Evolutionary conservation across 2,329 filamentous ascomycete genomes (phyloP).

Genomic region (Cladosporium sp.): DNA sequence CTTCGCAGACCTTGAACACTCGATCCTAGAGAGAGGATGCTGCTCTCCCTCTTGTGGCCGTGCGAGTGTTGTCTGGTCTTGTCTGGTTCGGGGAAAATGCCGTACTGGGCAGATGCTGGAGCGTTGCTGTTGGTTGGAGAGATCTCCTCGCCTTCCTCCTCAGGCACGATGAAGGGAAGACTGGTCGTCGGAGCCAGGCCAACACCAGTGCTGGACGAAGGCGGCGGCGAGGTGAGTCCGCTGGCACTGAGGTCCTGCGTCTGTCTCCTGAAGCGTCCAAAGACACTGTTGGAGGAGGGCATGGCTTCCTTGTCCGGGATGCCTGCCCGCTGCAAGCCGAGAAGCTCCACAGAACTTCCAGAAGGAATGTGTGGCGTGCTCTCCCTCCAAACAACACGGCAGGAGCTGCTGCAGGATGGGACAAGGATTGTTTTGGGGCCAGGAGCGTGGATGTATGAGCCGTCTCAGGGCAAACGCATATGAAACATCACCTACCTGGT

Average conservation of each 20-base stretch:
- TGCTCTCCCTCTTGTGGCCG: conserved; percentile 23
- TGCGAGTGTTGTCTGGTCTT: conserved; percentile 6
- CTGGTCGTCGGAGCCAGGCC: conserved; percentile 6
- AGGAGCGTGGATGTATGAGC: too few species aligned
- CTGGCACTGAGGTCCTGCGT: background rate
- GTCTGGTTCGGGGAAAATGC: conserved; percentile 8
- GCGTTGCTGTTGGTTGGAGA: background rate
- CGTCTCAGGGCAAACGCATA: background rate
- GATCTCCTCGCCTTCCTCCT: conserved; percentile 1
- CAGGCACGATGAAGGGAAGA: background rate
- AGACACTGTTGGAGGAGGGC: conserved; percentile 6
- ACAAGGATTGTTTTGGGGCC: background rate
- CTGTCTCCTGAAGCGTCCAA: conserved; percentile 14
- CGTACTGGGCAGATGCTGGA: background rate
- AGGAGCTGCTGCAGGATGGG: background rate
- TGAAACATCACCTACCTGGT: background rate
- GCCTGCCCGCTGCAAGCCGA: background rate
- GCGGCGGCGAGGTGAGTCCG: conserved; percentile 3
- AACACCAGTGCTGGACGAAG: background rate
- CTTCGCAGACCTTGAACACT: conserved; percentile 36
- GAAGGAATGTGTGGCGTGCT: background rate
- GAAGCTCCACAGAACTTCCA: background rate
- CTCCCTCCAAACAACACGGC: background rate
- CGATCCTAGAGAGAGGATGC: conserved; percentile 22
- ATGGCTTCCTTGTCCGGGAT: background rate